A percentile compares a stretch with the other conserved stretches of the same genome.
Evolutionary conservation across 768 basidiomycete genomes (phyloP).

Genomic region (Xerocomus spinulosus): DNA sequence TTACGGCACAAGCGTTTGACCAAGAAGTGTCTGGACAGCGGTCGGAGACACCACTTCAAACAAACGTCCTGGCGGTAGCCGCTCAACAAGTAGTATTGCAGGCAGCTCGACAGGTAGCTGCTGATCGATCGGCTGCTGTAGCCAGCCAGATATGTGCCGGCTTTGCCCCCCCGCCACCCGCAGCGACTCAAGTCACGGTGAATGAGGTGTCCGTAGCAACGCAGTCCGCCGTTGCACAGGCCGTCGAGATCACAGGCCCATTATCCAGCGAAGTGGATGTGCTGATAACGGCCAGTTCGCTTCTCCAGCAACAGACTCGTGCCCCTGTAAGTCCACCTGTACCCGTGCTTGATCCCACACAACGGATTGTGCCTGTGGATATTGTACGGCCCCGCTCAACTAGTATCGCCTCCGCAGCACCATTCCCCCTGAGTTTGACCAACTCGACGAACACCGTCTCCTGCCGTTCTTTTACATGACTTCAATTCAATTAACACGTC

Average conservation of each 20-base stretch:
- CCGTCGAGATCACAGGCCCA: slow-evolving; percentile 71
- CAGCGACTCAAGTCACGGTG: slow-evolving; percentile 45
- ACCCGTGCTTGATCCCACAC: slow-evolving; percentile 24
- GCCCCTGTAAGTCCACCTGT: slow-evolving; percentile 25
- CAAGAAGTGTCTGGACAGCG: slow-evolving; percentile 55
- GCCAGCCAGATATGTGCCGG: slow-evolving; percentile 39
- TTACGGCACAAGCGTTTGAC: slow-evolving; percentile 72
- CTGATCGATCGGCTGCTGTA: slow-evolving; percentile 45
- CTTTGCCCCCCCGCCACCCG: slow-evolving; percentile 28
- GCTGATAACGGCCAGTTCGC: slow-evolving; percentile 61
- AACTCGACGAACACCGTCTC: slow-evolving; percentile 17
- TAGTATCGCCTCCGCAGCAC: slow-evolving; percentile 24
- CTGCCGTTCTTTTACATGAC: slow-evolving; percentile 25
- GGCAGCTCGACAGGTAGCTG: slow-evolving; percentile 59
- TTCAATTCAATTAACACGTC: slow-evolving; percentile 20
- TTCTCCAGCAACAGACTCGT: slow-evolving; percentile 44
- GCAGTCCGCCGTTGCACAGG: slow-evolving; percentile 77
- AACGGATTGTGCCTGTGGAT: slow-evolving; percentile 25
- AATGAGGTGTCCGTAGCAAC: slow-evolving; percentile 58
- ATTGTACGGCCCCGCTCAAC: slow-evolving; percentile 34
- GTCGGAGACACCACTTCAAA: slow-evolving; percentile 43
- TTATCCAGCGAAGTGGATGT: slow-evolving; percentile 77
- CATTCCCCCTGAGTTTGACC: slow-evolving; percentile 24
- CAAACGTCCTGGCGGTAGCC: slow-evolving; percentile 61
- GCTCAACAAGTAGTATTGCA: slow-evolving; percentile 80